Percentiles rank a stretch among this genome's conserved stretches.
phyloP scores from a whole-genome alignment of 2,329 filamentous ascomycete genomes.

The Capronia epimyces region DNA sequence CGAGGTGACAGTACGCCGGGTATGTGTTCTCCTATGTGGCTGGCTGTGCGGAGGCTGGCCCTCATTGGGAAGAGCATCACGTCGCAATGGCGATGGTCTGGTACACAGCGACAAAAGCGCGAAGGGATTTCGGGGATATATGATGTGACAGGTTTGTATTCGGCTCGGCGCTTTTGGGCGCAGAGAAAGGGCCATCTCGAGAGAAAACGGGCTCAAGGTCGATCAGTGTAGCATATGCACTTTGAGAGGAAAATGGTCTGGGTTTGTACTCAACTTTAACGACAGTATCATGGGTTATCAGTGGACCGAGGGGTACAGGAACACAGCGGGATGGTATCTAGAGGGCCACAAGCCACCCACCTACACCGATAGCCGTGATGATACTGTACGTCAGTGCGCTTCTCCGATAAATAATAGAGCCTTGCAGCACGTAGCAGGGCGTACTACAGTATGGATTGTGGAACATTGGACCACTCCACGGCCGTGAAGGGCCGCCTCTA shows the following conservation, averaged over 20 bases:
- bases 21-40: conserved; percentile 22
- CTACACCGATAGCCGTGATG: not conserved
- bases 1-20: conserved; percentile 21
- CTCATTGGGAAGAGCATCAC: not conserved
- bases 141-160: conserved; percentile 3
- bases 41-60: not conserved
- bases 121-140: not conserved
- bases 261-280: conserved; percentile 1
- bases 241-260: not conserved
- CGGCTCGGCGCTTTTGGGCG: not conserved
- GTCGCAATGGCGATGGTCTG: not conserved
- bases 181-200: conserved; percentile 12
- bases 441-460: no score
- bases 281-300: not conserved
- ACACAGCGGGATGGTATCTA: not conserved
- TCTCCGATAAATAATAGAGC: not conserved
- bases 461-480: no score
- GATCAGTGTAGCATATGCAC: not conserved
- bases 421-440: no score
- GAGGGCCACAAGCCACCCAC: no score
- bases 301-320: not conserved
- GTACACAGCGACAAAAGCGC: conserved; percentile 1
- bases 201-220: not conserved
- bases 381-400: conserved; percentile 1
- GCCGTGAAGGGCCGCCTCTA: no score